Conservation (phyloP, 768 basidiomycete species). For the Rhodotorula sphaerocarpa region DNA sequence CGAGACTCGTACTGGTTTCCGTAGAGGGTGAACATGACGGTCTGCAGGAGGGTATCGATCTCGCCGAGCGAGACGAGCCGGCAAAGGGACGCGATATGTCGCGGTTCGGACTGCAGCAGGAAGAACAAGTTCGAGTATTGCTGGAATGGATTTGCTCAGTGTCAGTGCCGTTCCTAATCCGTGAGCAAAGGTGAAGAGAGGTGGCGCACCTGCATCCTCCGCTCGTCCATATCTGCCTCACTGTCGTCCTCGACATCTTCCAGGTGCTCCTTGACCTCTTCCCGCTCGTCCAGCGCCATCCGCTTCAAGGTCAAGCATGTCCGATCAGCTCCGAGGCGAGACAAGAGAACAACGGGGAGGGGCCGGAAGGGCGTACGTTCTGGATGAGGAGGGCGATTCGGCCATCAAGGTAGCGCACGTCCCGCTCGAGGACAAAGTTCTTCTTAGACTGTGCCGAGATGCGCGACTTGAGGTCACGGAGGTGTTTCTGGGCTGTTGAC, state of each 20-base stretch:
- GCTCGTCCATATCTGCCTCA: conserved; percentile 87
- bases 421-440: conserved; percentile 97
- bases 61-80: conserved; percentile 91
- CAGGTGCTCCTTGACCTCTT: conserved; percentile 52
- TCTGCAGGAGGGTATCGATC: conserved; percentile 97
- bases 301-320: conserved; percentile 4
- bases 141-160: conserved; percentile 45
- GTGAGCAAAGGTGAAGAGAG: neutral
- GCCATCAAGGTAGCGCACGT: conserved; percentile 95
- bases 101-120: conserved; percentile 92
- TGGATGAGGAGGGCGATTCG: conserved; percentile 95
- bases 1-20: conserved; percentile 98
- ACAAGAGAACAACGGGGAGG: neutral
- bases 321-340: neutral
- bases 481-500: conserved; percentile 77
- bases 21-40: conserved; percentile 99
- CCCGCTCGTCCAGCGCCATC: conserved; percentile 36
- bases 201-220: conserved; percentile 53
- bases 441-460: conserved; percentile 99
- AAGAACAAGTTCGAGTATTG: conserved; percentile 99
- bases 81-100: conserved; percentile 91
- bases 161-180: too few species aligned
- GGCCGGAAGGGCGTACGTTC: conserved; percentile 59
- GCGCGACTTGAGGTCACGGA: conserved; percentile 88
- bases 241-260: conserved; percentile 92